Conservation (phyloP, 495 filamentous ascomycete genomes). For the Podospora pseudopauciseta region DNA sequence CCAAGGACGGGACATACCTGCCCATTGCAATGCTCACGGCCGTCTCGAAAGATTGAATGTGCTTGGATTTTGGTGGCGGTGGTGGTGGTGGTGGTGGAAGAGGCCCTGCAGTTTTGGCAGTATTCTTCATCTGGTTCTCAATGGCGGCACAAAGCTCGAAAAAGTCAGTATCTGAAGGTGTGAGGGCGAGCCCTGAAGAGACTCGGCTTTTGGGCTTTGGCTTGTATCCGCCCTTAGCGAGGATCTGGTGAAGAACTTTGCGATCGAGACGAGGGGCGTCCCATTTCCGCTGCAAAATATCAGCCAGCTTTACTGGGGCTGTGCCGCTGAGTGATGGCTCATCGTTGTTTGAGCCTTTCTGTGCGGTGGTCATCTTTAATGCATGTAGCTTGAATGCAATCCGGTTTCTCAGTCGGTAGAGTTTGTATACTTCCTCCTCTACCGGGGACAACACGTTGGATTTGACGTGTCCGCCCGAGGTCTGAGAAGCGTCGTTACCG, state of each 20-base stretch:
- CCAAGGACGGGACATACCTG: too few species aligned
- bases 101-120: neutral
- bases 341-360: neutral
- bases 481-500: neutral
- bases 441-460: neutral
- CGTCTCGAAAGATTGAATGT: too few species aligned
- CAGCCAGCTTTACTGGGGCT: neutral
- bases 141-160: neutral
- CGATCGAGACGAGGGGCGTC: neutral
- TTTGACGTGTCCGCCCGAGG: neutral
- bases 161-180: neutral
- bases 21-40: too few species aligned
- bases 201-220: neutral
- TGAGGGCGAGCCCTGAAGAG: neutral
- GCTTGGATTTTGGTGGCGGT: neutral
- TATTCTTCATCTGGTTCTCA: neutral
- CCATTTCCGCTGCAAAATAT: neutral
- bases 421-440: neutral
- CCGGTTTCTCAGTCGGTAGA: neutral
- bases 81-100: too few species aligned
- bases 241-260: neutral
- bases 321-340: neutral
- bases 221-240: neutral
- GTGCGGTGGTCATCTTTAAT: neutral
- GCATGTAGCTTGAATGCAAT: neutral